These are phyloP conservation scores for Vachellia collinsii DNA, from an alignment of 306 rosid genomes.

Conservation along the genomic window DNA sequence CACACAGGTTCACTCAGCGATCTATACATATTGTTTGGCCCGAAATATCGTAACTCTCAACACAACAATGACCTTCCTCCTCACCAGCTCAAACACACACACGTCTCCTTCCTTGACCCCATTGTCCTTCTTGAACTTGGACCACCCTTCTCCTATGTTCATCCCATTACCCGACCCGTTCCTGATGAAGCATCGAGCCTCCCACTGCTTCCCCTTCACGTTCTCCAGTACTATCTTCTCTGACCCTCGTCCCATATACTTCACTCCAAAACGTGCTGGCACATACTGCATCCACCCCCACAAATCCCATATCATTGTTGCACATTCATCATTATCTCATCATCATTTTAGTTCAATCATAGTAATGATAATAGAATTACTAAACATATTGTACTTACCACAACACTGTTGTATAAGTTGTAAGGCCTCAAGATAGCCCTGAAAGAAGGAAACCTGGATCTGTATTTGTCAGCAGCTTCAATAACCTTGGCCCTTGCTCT, in stretches of 20 bases:
- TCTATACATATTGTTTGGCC: not conserved
- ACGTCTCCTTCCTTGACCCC: slow-evolving; percentile 8
- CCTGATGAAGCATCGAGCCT: not conserved
- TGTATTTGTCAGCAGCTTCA: not conserved
- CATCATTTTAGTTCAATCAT: too few relatives aligned
- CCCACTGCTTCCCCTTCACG: not conserved
- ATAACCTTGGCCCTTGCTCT: not conserved
- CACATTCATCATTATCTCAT: too few relatives aligned
- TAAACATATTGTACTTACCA: not conserved
- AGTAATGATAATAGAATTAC: too few relatives aligned
- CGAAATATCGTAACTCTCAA: not conserved
- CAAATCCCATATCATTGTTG: not conserved
- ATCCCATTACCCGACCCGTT: not conserved
- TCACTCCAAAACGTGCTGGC: not conserved
- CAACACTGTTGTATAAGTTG: slow-evolving; percentile 3
- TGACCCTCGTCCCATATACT: not conserved
- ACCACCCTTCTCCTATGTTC: slow-evolving; percentile 14
- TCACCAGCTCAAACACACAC: not conserved
- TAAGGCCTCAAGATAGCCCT: not conserved
- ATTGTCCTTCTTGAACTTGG: slow-evolving; percentile 1
- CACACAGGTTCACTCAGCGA: not conserved
- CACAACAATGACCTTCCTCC: not conserved
- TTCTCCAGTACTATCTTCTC: not conserved
- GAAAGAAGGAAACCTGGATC: not conserved
- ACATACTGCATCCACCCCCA: not conserved